Base-by-base conservation (phyloP, 2,329 filamentous ascomycete genomes). In the Bretziella fagacearum region DNA sequence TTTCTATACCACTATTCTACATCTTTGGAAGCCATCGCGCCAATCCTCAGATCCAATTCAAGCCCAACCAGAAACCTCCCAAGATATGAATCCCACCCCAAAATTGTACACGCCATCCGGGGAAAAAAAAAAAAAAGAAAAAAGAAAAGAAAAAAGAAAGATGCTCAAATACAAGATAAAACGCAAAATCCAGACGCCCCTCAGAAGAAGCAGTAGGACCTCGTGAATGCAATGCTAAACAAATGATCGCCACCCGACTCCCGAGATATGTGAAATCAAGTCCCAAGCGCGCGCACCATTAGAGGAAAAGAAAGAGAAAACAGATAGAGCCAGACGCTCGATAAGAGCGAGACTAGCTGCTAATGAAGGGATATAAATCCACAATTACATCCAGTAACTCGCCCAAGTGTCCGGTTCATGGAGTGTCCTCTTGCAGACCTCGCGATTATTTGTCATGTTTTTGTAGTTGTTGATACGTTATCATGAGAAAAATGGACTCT, bases 231-330 rank as follows among this genome's bases (percentile, higher is more conserved):
- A 51, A 51, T 51, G 44, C 45, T 48, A 48, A 48, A 49, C 36
- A 48, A 37, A 50, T 44, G 27, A 50, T 52, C 36, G 42, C 50
- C 48, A 44, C 47, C n/a, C 51, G 25, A 52, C 51, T 48, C 40
- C 47, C 40, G 43, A 32, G 40, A 44, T 17, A 51, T 47, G 36
- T 45, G 35, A 51, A 51, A 47, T 36, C 29, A 47, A 44, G 44
- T 39, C 27, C 48, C 44, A 50, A 50, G 48, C 48, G 32, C 44
- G 20, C 39, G 18, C 40, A 22, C 11, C 22, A 25, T 25, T 7
- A 22, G 25, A 41, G 23, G 27, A 49, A 44, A 23, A 27, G 35
- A 44, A 44, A 39, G 17, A 29, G 23, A 45, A 44, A 32, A 20
- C n/a, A n/a, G 30, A 33, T 33, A n/a, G 4, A 33, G 5, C 30